A percentile compares a stretch with the other conserved stretches of the same genome.
Conservation (phyloP, 164 flowering plant genomes). For the Kalanchoe fedtschenkoi region DNA sequence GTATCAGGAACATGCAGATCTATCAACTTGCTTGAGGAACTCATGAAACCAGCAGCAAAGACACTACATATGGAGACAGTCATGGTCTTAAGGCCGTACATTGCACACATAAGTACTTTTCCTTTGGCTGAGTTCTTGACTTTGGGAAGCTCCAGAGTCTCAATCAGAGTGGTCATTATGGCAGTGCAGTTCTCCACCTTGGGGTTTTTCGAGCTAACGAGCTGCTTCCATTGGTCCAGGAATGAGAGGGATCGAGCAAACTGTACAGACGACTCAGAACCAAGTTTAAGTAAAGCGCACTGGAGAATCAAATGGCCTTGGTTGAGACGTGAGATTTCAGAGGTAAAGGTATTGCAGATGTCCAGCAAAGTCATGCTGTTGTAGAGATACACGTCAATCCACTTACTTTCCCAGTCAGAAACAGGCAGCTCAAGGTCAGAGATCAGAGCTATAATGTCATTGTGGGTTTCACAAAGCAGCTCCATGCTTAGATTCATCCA, state of each 20-base stretch:
- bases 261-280: constrained; percentile 27
- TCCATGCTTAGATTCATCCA: constrained; percentile 84
- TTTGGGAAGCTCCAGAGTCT: constrained; percentile 47
- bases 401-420: constrained; percentile 83
- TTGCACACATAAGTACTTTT: constrained; percentile 72
- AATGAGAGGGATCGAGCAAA: constrained; percentile 33
- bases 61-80: constrained; percentile 60
- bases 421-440: constrained; percentile 71
- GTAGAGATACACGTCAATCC: constrained; percentile 81
- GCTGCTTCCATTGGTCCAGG: constrained; percentile 62
- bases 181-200: constrained; percentile 40
- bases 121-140: constrained; percentile 74
- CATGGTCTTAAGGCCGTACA: constrained; percentile 69
- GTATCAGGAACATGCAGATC: constrained; percentile 41
- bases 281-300: constrained; percentile 44
- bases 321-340: constrained; percentile 67
- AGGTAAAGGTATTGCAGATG: constrained; percentile 63
- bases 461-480: constrained; percentile 57
- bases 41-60: constrained; percentile 55
- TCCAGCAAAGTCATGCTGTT: constrained; percentile 79
- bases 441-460: constrained; percentile 52
- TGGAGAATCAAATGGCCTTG: constrained; percentile 70
- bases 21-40: constrained; percentile 38
- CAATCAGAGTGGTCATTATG: constrained; percentile 32
- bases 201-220: constrained; percentile 37